Evolutionary conservation across 257 asterid genomes (phyloP).

Genomic region (Lycium barbarum): DNA sequence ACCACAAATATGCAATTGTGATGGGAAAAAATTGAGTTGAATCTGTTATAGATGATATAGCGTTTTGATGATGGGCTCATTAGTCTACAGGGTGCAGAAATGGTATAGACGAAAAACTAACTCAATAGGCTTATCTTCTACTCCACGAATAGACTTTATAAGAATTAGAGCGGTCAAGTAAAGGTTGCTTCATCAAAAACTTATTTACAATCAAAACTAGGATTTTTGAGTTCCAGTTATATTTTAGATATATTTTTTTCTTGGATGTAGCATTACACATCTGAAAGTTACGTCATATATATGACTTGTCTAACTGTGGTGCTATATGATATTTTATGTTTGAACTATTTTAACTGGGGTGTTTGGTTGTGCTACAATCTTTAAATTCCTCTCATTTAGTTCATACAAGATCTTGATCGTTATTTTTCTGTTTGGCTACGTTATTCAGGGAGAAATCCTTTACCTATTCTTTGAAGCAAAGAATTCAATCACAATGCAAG

Average conservation of each 20-base stretch:
- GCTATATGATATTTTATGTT: background rate
- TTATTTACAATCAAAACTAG: background rate
- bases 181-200: constrained; percentile 2
- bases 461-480: constrained; percentile 87
- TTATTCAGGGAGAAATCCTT: constrained; percentile 69
- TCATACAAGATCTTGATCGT: background rate
- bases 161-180: background rate
- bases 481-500: constrained; percentile 89
- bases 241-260: background rate
- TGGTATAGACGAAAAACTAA: background rate
- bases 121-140: background rate
- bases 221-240: background rate
- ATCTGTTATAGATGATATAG: background rate
- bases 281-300: background rate
- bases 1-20: constrained; percentile 4
- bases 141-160: background rate
- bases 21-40: background rate
- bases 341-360: background rate
- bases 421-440: constrained; percentile 7
- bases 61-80: background rate
- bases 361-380: background rate
- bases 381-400: background rate
- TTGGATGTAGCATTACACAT: background rate
- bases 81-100: background rate
- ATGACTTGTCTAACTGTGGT: background rate